Conservation (phyloP, 129 eudicot species). For the Lactuca sativa region DNA sequence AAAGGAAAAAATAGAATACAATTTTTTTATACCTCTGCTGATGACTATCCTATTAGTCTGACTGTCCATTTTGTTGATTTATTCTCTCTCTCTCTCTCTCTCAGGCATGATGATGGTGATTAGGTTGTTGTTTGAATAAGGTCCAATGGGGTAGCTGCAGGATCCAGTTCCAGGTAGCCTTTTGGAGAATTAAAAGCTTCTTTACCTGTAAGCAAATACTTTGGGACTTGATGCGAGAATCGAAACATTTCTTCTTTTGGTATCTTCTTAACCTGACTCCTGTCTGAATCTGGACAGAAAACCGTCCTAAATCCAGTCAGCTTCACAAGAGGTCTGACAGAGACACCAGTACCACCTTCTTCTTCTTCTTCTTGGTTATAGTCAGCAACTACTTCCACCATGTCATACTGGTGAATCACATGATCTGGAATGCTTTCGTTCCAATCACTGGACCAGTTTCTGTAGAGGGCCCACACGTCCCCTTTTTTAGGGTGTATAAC, state of each 20-base stretch:
- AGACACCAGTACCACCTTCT: conserved; percentile 31
- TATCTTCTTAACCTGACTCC: conserved; percentile 42
- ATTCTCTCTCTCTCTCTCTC: too few relatives aligned
- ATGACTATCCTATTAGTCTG: too few relatives aligned
- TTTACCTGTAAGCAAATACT: conserved; percentile 56
- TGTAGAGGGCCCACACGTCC: conserved; percentile 83
- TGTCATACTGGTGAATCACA: conserved; percentile 64
- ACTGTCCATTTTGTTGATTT: too few relatives aligned
- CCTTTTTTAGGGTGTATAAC: conserved; percentile 63
- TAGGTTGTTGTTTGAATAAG: conserved; percentile 27
- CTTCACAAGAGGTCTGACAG: conserved; percentile 60
- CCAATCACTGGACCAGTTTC: conserved; percentile 81
- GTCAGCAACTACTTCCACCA: conserved; percentile 68
- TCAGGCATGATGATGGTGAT: background rate
- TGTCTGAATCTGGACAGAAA: conserved; percentile 41
- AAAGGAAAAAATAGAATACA: background rate
- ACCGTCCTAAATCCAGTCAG: conserved; percentile 69
- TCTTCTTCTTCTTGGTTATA: conserved; percentile 50
- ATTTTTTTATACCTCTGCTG: too few relatives aligned
- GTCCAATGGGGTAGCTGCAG: conserved; percentile 80
- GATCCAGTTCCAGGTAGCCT: conserved; percentile 75
- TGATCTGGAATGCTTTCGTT: conserved; percentile 57
- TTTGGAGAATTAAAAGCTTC: conserved; percentile 67
- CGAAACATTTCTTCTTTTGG: conserved; percentile 74
- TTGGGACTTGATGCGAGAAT: conserved; percentile 80